phyloP scores from a whole-genome alignment of 805 yeast species.

The Candida glaebosa region DNA sequence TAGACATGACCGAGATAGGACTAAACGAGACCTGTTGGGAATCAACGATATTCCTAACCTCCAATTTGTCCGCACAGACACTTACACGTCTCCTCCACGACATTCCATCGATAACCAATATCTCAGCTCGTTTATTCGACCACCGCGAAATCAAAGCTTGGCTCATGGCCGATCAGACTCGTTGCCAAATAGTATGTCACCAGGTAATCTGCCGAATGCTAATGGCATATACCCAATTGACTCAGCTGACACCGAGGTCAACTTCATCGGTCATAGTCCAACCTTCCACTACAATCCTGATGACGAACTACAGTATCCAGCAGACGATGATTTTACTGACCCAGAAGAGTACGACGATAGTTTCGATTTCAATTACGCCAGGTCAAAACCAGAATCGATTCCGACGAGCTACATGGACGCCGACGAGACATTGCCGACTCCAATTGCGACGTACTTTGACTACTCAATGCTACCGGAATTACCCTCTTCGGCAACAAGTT shows the following conservation, averaged over 20 bases:
- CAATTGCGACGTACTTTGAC: conserved; percentile 26
- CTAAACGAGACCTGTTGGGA: neutral
- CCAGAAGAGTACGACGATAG: conserved; percentile 2
- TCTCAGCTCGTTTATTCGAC: neutral
- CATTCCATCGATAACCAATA: neutral
- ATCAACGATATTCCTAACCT: neutral
- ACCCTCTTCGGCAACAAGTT: conserved; percentile 14
- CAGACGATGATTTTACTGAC: conserved; percentile 4
- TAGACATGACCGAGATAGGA: neutral
- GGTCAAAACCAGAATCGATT: conserved; percentile 11
- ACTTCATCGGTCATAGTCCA: conserved; percentile 2
- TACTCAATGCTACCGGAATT: conserved; percentile 34
- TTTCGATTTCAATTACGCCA: conserved; percentile 7
- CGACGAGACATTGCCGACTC: conserved; percentile 12
- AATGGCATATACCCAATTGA: neutral
- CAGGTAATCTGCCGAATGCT: neutral
- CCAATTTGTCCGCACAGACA: neutral
- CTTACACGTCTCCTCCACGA: neutral
- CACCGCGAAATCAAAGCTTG: neutral
- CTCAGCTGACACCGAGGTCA: neutral
- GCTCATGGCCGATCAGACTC: neutral
- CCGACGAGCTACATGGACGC: conserved; percentile 9
- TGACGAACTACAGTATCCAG: neutral
- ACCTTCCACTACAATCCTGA: conserved; percentile 1
- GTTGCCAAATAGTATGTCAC: neutral